Evolutionary conservation across 768 basidiomycete species (phyloP), one percentile per base, ranked within the genome.

Genomic region (Termitomyces sp.): DNA sequence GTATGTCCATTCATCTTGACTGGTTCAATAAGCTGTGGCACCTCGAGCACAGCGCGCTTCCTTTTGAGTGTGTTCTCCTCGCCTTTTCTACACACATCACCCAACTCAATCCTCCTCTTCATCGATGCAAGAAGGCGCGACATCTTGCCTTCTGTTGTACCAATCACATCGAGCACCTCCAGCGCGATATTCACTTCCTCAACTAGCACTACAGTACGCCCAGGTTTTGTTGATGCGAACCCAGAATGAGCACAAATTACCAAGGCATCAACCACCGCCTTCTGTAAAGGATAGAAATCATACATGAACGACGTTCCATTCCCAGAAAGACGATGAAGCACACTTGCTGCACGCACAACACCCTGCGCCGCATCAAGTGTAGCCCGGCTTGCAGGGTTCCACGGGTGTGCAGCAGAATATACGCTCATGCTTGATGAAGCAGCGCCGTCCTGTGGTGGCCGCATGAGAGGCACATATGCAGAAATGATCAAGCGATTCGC

Each of bases 401-500:
- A 72, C 12, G 74, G 66, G 55, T 71, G 65, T 53, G 62, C 59
- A 5, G 59, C 56, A 7, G 61, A 61, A 43, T 64, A 63, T 5
- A 55, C 59, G 12, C 54, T 59, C 18, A 43, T 24, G n/a, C 54
- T 50, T 3, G 62, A 52, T 20, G 54, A 54, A 13, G 46, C 34
- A 8, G 53, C 42, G 3, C 54, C 34, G 8, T 56, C 60, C 22
- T 52, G 37, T 0, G 63, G 48, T 9, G 64, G 64, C 3, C 76
- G 73, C 59, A 90, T 69, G 69, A 90, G 88, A 0, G 90, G 89
- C n/a, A 83, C 65, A 66, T 86, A 90, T 6, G 82, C 72, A 68
- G 82, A 83, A 60, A 90, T 71, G 54, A 88, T 73, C 53, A 91
- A 66, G 39, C 82, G 71, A 61, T 88, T 78, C 5, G 84, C 83